phyloP scores from a whole-genome alignment of 352 stramenopile genomes.

The Blastocystis sp. region DNA sequence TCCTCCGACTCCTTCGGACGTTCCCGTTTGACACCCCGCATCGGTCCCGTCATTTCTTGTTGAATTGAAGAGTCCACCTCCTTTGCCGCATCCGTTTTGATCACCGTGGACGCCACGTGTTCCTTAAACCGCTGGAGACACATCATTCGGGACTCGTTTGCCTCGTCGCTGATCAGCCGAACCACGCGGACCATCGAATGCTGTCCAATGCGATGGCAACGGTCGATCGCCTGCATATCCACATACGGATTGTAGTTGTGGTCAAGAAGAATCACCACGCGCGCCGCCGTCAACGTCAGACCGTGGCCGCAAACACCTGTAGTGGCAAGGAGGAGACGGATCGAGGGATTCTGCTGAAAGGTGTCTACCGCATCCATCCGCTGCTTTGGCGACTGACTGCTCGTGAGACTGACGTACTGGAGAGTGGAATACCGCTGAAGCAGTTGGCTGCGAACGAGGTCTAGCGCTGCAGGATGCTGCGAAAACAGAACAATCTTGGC shows the following conservation, averaged over 20 bases:
- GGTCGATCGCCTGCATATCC: constrained; percentile 83
- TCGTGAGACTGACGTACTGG: background rate
- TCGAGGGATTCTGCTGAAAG: background rate
- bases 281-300: background rate
- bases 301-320: constrained; percentile 29
- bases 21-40: background rate
- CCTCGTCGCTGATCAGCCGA: constrained; percentile 64
- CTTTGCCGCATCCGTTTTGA: background rate
- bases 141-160: constrained; percentile 26
- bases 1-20: background rate
- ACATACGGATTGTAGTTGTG: constrained; percentile 70
- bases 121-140: constrained; percentile 36
- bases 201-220: constrained; percentile 76
- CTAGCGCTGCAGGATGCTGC: constrained; percentile 1
- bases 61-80: background rate
- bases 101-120: background rate
- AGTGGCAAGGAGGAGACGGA: background rate
- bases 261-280: constrained; percentile 9
- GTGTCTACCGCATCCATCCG: background rate
- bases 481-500: constrained; percentile 25
- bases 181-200: constrained; percentile 72
- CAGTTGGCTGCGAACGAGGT: background rate
- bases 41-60: background rate
- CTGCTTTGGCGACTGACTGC: background rate
- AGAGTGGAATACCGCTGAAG: background rate